These are phyloP conservation scores for Fusarium siculi DNA, from an alignment of 2,329 filamentous ascomycete species.

Conservation along the genomic window DNA sequence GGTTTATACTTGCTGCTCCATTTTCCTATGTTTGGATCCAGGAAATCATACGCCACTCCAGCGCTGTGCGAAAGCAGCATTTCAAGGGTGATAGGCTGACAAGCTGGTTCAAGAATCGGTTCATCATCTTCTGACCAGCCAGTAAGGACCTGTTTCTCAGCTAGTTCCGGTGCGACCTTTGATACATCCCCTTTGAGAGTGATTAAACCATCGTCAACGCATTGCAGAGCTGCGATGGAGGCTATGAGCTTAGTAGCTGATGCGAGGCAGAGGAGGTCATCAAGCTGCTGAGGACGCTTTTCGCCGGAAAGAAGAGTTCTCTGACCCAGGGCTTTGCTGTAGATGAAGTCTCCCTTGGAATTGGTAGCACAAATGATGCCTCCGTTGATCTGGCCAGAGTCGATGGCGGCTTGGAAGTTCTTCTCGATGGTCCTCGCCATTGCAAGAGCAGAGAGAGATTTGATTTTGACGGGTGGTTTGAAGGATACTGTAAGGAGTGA, in stretches of 20 bases:
- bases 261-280: slow-evolving; percentile 51
- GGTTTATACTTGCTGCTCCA: slow-evolving; percentile 49
- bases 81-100: slow-evolving; percentile 58
- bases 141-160: slow-evolving; percentile 57
- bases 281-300: slow-evolving; percentile 50
- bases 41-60: slow-evolving; percentile 58
- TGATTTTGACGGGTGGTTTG: rapidly evolving
- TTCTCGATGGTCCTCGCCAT: slow-evolving; percentile 51
- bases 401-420: slow-evolving; percentile 53
- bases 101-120: slow-evolving; percentile 48
- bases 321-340: slow-evolving; percentile 53
- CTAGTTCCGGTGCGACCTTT: slow-evolving; percentile 59
- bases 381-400: slow-evolving; percentile 56
- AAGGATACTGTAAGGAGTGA: rapidly evolving
- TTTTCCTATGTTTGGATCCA: slow-evolving; percentile 49
- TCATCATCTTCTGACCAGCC: slow-evolving; percentile 57
- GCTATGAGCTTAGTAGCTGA: slow-evolving; percentile 59
- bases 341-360: slow-evolving; percentile 51
- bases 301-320: slow-evolving; percentile 55
- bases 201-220: slow-evolving; percentile 63
- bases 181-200: slow-evolving; percentile 58
- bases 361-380: slow-evolving; percentile 56
- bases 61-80: slow-evolving; percentile 64
- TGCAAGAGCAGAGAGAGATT: not conserved
- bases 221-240: slow-evolving; percentile 63